Conservation (phyloP, 2,329 filamentous ascomycete genomes). For the Phoma sp. region DNA sequence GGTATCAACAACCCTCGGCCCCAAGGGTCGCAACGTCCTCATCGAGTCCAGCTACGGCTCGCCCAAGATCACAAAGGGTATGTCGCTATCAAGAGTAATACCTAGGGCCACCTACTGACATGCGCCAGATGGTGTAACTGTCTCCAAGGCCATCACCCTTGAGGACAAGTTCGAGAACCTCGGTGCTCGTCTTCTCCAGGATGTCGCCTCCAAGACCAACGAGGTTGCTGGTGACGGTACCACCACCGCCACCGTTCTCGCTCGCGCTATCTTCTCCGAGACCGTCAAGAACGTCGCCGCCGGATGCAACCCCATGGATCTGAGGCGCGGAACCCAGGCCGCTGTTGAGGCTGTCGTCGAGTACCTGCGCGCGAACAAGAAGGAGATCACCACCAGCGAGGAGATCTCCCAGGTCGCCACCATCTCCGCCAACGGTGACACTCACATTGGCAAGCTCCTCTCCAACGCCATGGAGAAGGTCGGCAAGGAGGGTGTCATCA, state of each 20-base stretch:
- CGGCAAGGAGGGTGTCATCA: constrained; percentile 99
- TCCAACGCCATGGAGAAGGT: constrained; percentile 99
- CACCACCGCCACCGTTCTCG: constrained; percentile 95
- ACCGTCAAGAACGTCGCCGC: constrained; percentile 99
- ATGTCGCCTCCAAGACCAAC: constrained; percentile 99
- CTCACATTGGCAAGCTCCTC: constrained; percentile 93
- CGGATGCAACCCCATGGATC: constrained; percentile 99
- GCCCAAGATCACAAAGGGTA: constrained; percentile 99
- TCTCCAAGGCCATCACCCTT: constrained; percentile 80
- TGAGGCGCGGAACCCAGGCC: constrained; percentile 95
- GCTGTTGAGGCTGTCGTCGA: constrained; percentile 94
- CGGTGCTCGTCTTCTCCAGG: constrained; percentile 92
- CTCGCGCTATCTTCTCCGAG: constrained; percentile 98
- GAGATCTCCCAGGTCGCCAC: constrained; percentile 98
- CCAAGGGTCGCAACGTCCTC: constrained; percentile 97
- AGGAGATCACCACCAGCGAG: constrained; percentile 95
- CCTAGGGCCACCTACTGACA: constrained; percentile 23
- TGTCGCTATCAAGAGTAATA: constrained; percentile 5
- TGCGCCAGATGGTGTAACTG: constrained; percentile 59
- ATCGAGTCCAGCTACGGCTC: constrained; percentile 99
- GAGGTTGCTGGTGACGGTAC: constrained; percentile 98
- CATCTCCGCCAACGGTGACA: constrained; percentile 96
- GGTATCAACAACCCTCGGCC: constrained; percentile 93
- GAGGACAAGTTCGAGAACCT: constrained; percentile 99
- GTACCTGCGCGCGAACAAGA: constrained; percentile 94